These are phyloP conservation scores for Quercus phellos DNA, from an alignment of 331 rosid genomes.

Conservation along the genomic window DNA sequence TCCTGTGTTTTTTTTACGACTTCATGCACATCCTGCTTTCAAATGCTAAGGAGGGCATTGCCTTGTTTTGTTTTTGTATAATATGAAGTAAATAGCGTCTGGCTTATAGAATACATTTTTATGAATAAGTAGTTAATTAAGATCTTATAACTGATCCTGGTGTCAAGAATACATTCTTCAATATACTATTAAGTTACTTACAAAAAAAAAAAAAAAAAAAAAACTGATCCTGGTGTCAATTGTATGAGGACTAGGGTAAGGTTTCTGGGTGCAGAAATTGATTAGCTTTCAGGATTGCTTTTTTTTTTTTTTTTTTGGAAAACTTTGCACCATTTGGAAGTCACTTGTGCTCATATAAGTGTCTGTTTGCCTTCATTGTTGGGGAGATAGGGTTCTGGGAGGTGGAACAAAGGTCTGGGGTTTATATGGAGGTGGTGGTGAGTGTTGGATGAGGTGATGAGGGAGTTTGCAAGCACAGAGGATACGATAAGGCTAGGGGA, in stretches of 20 bases:
- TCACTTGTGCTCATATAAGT: background rate
- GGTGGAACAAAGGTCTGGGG: no score
- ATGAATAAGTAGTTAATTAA: background rate
- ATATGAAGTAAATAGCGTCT: background rate
- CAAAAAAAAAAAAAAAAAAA: no score
- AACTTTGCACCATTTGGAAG: background rate
- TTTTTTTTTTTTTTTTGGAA: background rate
- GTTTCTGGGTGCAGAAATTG: background rate
- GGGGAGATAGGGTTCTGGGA: no score
- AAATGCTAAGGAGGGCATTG: background rate
- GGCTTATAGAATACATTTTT: background rate
- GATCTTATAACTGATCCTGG: background rate
- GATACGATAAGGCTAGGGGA: no score
- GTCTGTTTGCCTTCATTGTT: background rate
- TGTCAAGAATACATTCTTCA: background rate
- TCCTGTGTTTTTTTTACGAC: background rate
- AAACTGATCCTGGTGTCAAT: background rate
- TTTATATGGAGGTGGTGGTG: no score
- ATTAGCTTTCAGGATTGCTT: background rate
- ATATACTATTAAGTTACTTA: no score
- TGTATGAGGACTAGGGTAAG: background rate
- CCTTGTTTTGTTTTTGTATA: background rate
- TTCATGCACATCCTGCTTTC: background rate
- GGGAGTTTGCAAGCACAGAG: no score
- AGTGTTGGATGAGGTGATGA: no score